Percentiles rank a stretch among this genome's conserved stretches.
These are phyloP conservation scores for Chlamydomonas urium DNA, from an alignment of 139 green algal species.

Conservation along the genomic window DNA sequence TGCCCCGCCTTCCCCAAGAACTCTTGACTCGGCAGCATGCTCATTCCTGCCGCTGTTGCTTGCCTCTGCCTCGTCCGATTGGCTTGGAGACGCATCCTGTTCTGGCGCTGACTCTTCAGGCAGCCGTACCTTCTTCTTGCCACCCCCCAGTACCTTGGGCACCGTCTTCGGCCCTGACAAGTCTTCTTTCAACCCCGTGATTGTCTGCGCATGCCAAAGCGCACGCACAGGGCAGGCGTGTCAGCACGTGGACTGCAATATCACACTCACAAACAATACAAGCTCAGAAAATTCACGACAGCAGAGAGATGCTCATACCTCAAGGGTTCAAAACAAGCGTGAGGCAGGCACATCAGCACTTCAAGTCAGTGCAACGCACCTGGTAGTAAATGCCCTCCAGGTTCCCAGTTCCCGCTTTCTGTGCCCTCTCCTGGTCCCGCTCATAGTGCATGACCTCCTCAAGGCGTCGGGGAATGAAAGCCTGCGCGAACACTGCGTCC, in stretches of 20 bases:
- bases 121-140: background rate
- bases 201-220: conserved; percentile 16
- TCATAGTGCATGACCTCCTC: conserved; percentile 86
- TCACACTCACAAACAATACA: background rate
- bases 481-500: conserved; percentile 75
- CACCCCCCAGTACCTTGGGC: conserved; percentile 6
- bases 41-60: background rate
- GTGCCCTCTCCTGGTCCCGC: conserved; percentile 70
- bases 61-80: background rate
- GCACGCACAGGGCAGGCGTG: background rate
- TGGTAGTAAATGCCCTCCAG: conserved; percentile 95
- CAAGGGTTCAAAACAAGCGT: conserved; percentile 52
- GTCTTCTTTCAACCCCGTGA: conserved; percentile 81
- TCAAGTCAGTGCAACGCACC: conserved; percentile 23
- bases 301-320: conserved; percentile 19
- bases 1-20: background rate
- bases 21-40: background rate
- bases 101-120: conserved; percentile 7
- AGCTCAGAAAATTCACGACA: conserved; percentile 21
- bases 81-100: background rate
- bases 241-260: background rate
- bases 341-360: background rate
- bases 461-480: conserved; percentile 90
- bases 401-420: conserved; percentile 26
- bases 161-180: conserved; percentile 58